Evolutionary conservation across 495 filamentous ascomycete species (phyloP).

Genomic region (Staphylotrichum tortipilum): DNA sequence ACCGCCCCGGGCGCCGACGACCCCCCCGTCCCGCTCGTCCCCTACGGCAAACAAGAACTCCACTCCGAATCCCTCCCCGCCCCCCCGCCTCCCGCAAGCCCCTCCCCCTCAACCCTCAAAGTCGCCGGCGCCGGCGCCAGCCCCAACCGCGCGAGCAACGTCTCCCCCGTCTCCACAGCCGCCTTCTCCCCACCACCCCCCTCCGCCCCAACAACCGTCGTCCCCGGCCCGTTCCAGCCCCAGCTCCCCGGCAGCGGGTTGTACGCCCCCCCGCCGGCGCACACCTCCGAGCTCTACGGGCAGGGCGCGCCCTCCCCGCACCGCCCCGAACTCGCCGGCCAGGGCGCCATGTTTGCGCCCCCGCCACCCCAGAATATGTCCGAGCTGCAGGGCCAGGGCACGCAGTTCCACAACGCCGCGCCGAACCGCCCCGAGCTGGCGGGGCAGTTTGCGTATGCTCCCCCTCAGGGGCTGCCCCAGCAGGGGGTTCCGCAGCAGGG

Average conservation of each 20-base stretch:
- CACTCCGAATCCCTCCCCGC: constrained; percentile 17
- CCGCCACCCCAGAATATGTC: constrained; percentile 1
- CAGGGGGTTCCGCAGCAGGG: constrained; percentile 14
- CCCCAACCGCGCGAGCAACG: constrained; percentile 18
- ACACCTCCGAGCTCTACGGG: constrained; percentile 24
- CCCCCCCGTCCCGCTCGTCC: neutral
- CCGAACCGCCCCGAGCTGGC: constrained; percentile 14
- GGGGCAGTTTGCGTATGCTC: constrained; percentile 12
- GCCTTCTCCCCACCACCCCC: constrained; percentile 19
- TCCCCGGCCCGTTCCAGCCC: too few species aligned
- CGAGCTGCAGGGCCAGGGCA: constrained; percentile 19
- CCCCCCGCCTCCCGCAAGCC: constrained; percentile 19
- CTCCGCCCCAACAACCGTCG: too few species aligned
- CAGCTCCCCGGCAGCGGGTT: constrained; percentile 23
- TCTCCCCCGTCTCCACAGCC: constrained; percentile 31
- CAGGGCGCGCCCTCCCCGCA: constrained; percentile 17
- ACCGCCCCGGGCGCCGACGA: neutral
- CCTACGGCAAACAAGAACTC: constrained; percentile 30
- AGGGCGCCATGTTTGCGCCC: constrained; percentile 10
- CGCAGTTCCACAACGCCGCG: constrained; percentile 3
- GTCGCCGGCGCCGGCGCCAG: constrained; percentile 4
- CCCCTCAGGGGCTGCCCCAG: neutral
- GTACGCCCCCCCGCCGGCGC: neutral
- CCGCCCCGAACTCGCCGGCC: constrained; percentile 25
- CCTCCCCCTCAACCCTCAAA: constrained; percentile 24